These are phyloP conservation scores for Trichomonas vaginalis DNA, from an alignment of 208 protist genomes.

Conservation along the genomic window DNA sequence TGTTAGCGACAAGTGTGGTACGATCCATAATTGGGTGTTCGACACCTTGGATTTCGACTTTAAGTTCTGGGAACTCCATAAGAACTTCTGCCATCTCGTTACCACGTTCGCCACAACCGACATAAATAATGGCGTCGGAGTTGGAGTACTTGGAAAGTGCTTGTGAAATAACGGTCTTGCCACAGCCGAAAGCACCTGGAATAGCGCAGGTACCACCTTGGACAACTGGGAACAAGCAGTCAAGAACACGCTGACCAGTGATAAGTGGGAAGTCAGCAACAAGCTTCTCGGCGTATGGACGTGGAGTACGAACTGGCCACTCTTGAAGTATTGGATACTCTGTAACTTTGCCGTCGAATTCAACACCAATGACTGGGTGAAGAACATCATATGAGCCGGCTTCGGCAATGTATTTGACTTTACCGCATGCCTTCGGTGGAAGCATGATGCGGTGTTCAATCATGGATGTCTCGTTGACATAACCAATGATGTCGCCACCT, in stretches of 20 bases:
- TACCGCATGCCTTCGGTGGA: slow-evolving; percentile 67
- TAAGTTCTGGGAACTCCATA: slow-evolving; percentile 96
- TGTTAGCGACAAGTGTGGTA: slow-evolving; percentile 98
- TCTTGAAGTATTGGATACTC: slow-evolving; percentile 75
- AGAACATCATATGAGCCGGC: slow-evolving; percentile 73
- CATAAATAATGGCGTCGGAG: slow-evolving; percentile 98
- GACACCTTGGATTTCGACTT: slow-evolving; percentile 60
- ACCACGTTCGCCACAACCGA: slow-evolving; percentile 96
- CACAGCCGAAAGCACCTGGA: slow-evolving; percentile 98
- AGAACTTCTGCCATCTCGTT: slow-evolving; percentile 99
- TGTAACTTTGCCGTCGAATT: slow-evolving; percentile 45
- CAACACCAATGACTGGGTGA: slow-evolving; percentile 33
- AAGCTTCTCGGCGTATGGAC: slow-evolving; percentile 75
- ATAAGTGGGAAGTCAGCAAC: slow-evolving; percentile 79
- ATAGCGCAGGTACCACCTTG: slow-evolving; percentile 98
- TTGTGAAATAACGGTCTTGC: slow-evolving; percentile 99
- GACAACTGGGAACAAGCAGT: slow-evolving; percentile 91
- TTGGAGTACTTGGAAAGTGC: slow-evolving; percentile 99
- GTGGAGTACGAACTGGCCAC: slow-evolving; percentile 77
- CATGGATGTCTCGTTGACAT: slow-evolving; percentile 80
- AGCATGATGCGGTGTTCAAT: slow-evolving; percentile 91
- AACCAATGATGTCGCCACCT: slow-evolving; percentile 83
- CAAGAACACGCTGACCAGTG: slow-evolving; percentile 92
- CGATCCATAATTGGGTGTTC: slow-evolving; percentile 97
- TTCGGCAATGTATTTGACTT: slow-evolving; percentile 68